A percentile compares a stretch with the other conserved stretches of the same genome.
phyloP scores from a whole-genome alignment of 106 monocot species.

The Xerophyta viscosa region DNA sequence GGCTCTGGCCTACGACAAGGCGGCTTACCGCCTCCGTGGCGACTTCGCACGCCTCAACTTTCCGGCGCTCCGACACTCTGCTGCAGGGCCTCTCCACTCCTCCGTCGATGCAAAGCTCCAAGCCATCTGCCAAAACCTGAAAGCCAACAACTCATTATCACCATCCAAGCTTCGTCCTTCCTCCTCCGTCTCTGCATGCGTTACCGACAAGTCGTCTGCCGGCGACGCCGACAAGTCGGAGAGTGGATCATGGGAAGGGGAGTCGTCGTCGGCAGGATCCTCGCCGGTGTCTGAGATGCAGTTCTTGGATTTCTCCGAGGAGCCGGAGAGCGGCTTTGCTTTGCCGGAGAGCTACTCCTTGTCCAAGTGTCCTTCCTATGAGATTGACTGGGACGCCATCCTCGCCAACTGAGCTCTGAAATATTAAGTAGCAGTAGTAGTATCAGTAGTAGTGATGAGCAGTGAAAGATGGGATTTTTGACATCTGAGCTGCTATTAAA shows the following conservation, averaged over 20 bases:
- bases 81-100: slow-evolving; percentile 17
- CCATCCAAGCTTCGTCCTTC: background rate
- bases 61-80: slow-evolving; percentile 23
- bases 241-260: slow-evolving; percentile 7
- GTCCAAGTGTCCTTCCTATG: slow-evolving; percentile 39
- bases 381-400: slow-evolving; percentile 50
- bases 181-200: too few relatives aligned
- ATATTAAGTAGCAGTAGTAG: background rate
- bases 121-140: slow-evolving; percentile 26
- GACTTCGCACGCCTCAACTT: slow-evolving; percentile 63
- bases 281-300: slow-evolving; percentile 29
- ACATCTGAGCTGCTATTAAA: slow-evolving; percentile 14
- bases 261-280: slow-evolving; percentile 6
- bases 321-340: slow-evolving; percentile 21
- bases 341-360: slow-evolving; percentile 24
- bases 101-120: slow-evolving; percentile 44
- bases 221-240: slow-evolving; percentile 17
- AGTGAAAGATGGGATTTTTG: slow-evolving; percentile 32
- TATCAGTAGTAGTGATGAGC: slow-evolving; percentile 6
- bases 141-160: background rate
- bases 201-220: too few relatives aligned
- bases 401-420: slow-evolving; percentile 7
- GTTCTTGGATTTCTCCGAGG: slow-evolving; percentile 31
- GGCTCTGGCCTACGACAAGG: slow-evolving; percentile 54
- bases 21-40: slow-evolving; percentile 56